Conservation (phyloP, 371 early-diverging fungal genomes). For the Haplosporangium sp. region DNA sequence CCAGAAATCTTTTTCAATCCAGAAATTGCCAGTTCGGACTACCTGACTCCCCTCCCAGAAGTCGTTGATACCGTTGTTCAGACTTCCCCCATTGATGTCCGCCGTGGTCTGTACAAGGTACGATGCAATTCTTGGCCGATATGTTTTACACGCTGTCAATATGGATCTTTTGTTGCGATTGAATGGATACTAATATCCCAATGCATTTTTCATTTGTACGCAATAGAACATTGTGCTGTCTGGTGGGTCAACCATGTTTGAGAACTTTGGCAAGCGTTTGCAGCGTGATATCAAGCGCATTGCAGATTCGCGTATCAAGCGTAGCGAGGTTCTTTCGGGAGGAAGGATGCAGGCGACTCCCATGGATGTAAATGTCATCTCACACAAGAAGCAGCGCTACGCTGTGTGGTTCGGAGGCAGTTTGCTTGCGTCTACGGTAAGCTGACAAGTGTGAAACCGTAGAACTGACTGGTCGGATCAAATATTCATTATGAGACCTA, state of each 20-base stretch:
- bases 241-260: conserved; percentile 98
- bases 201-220: not conserved
- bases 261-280: conserved; percentile 94
- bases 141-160: too few relatives aligned
- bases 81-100: conserved; percentile 95
- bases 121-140: not conserved
- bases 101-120: conserved; percentile 95
- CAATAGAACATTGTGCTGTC: conserved; percentile 94
- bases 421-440: conserved; percentile 91
- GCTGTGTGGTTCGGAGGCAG: conserved; percentile 99
- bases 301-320: conserved; percentile 84
- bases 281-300: conserved; percentile 94
- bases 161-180: not conserved
- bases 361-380: conserved; percentile 96
- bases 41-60: conserved; percentile 94
- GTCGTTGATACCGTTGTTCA: conserved; percentile 97
- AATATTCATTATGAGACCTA: not conserved
- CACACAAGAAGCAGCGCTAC: conserved; percentile 98
- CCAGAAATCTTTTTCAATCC: conserved; percentile 99
- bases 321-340: conserved; percentile 78
- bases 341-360: conserved; percentile 76
- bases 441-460: conserved; percentile 13
- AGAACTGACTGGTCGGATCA: too few relatives aligned
- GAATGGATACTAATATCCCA: not conserved
- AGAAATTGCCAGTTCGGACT: conserved; percentile 96